These are phyloP conservation scores for Leptomonas seymouri DNA, from an alignment of 208 protist species.

Conservation along the genomic window DNA sequence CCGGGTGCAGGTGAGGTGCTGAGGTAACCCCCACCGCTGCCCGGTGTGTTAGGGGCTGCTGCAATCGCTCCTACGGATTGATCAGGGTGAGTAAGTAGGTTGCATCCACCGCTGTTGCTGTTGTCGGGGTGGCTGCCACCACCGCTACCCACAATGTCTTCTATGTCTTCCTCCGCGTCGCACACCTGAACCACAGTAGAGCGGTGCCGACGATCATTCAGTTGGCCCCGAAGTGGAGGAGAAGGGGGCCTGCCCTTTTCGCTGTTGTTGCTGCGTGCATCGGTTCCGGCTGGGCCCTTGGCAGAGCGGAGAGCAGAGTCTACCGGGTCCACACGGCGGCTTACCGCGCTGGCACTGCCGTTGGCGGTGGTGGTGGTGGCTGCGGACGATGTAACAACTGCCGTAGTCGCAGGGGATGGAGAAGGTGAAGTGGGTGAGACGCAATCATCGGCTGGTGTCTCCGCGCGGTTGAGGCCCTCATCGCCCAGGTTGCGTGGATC, in stretches of 20 bases:
- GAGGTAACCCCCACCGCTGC: neutral
- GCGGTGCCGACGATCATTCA: constrained; percentile 17
- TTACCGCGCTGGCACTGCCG: no score
- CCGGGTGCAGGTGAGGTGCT: constrained; percentile 24
- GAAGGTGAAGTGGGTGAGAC: constrained; percentile 2
- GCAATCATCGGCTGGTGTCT: neutral
- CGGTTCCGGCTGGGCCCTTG: neutral
- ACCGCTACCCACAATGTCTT: neutral
- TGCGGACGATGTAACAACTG: neutral
- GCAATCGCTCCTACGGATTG: no score
- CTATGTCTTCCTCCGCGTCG: constrained; percentile 11
- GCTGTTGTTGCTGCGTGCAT: neutral
- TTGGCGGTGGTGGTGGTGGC: neutral
- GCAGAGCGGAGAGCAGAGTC: neutral
- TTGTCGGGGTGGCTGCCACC: neutral
- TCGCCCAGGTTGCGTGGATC: constrained; percentile 28
- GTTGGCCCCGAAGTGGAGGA: neutral
- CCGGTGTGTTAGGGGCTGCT: neutral
- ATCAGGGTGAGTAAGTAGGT: no score
- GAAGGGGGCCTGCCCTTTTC: neutral
- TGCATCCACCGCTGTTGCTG: neutral
- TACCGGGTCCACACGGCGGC: neutral
- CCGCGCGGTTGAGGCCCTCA: constrained; percentile 11
- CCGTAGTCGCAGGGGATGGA: constrained; percentile 5
- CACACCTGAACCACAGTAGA: constrained; percentile 13